Base-by-base conservation (phyloP, 1,139 yeast species). In the Blastobotrys capitulatus region DNA sequence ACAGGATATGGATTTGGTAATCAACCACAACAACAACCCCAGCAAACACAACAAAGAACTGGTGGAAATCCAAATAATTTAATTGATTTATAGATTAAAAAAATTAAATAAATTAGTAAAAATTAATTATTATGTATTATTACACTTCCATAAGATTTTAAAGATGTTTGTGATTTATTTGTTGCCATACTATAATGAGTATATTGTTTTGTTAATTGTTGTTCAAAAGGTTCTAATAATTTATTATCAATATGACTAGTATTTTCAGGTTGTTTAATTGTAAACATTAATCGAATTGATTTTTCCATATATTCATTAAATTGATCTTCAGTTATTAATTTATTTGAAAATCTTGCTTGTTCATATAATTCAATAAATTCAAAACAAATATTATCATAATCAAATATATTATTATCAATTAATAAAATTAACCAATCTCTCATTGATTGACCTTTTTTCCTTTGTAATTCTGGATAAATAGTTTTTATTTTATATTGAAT, bases 1-100 rank as follows among this genome's bases (percentile, higher is more conserved):
- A 89, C 97, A 4, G 97, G 97, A 1, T 89, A 82, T 64, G 97
- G 97, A 1, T 89, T 89, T 69, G 97, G 97, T 37, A 89, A 89
- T 60, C 67, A 63, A 39, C 62, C 64, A 57, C 69, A 62, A 55
- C 69, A 65, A 57, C 53, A 53, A 26, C 49, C 56, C 34, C 59
- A 49, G 45, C 49, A 49, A 26, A 20, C 38, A 26, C 41, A 43
- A 26, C 59, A 59, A 42, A 59, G 48, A 48, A 50, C 48, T 26
- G 15, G 22, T 4, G 18, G 18, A 9, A 47, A 41, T 9, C 49
- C 50, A 26, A 56, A 58, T 50, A 61, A 57, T 46, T 55, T 65
- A 51, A 64, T 64, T 51, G 68, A 64, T 48, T 51, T 64, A 44
- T 64, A 47, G 34, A 13, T 34, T 25, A 20, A 16, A 13, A 19